phyloP scores from a whole-genome alignment of 1,284 basidiomycete genomes.

The Coriolopsis trogii region DNA sequence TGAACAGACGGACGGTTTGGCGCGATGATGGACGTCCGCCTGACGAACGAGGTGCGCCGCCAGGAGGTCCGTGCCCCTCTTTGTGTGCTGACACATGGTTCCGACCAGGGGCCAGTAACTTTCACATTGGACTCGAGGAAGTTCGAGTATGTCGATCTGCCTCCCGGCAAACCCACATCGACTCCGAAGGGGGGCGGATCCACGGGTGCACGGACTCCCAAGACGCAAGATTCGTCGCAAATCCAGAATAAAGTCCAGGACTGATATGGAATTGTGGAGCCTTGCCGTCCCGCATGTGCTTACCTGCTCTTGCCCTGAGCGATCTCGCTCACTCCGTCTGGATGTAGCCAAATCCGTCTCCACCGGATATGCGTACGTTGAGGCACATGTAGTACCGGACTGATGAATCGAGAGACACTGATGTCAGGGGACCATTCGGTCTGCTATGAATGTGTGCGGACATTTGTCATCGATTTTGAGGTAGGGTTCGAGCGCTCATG shows the following conservation, averaged over 20 bases:
- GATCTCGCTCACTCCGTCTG: too few species aligned
- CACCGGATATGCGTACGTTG: not conserved
- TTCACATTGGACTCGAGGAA: constrained; percentile 81
- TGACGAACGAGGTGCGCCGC: constrained; percentile 78
- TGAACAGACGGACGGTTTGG: constrained; percentile 84
- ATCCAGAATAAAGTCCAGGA: too few species aligned
- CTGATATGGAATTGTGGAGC: too few species aligned
- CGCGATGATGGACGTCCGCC: constrained; percentile 89
- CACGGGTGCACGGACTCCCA: constrained; percentile 8
- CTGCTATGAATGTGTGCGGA: too few species aligned
- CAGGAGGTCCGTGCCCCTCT: constrained; percentile 8
- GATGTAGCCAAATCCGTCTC: too few species aligned
- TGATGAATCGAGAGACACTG: too few species aligned
- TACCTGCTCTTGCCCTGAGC: too few species aligned
- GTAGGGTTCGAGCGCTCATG: too few species aligned
- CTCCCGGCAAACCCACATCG: constrained; percentile 13
- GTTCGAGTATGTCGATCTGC: constrained; percentile 51
- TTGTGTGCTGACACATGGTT: constrained; percentile 11
- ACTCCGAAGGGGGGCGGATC: constrained; percentile 18
- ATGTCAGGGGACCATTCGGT: too few species aligned
- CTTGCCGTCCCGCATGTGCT: too few species aligned
- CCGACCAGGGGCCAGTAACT: constrained; percentile 81
- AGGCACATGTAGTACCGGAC: too few species aligned
- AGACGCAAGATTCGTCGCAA: constrained; percentile 2
- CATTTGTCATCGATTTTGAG: too few species aligned